Conservation (phyloP, 352 stramenopile species). For the Pythium catenulatum region DNA sequence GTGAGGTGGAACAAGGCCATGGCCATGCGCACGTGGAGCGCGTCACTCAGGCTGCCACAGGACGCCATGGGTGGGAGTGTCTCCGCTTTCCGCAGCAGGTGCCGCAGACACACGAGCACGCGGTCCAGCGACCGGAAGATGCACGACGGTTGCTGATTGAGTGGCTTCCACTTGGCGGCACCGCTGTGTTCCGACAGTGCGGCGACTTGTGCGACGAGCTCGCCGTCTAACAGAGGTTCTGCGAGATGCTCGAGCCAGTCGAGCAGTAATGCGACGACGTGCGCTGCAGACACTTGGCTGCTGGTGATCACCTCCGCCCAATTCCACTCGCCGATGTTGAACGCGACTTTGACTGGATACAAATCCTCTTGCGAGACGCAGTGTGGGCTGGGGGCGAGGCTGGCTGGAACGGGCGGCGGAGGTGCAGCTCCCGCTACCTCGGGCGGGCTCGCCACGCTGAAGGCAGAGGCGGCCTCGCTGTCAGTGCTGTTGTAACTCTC, state of each 20-base stretch:
- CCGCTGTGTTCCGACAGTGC: conserved; percentile 6
- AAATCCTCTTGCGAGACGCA: conserved; percentile 68
- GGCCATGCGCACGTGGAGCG: conserved; percentile 70
- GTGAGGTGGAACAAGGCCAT: conserved; percentile 85
- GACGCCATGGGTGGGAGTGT: neutral
- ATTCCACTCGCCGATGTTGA: conserved; percentile 87
- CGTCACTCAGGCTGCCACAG: conserved; percentile 65
- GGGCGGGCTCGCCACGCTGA: neutral
- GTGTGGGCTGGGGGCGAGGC: conserved; percentile 9
- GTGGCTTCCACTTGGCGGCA: conserved; percentile 59
- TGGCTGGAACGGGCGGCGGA: conserved; percentile 58
- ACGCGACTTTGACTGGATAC: conserved; percentile 84
- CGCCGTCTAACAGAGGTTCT: conserved; percentile 71
- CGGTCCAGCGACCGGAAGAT: conserved; percentile 81
- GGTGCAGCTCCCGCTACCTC: neutral
- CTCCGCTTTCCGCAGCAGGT: conserved; percentile 63
- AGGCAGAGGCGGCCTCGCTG: neutral
- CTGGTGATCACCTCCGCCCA: conserved; percentile 72
- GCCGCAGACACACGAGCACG: conserved; percentile 71
- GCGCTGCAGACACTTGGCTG: neutral
- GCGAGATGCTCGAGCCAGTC: conserved; percentile 90
- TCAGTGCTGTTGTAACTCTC: neutral
- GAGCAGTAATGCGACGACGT: conserved; percentile 76
- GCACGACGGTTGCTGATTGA: conserved; percentile 79
- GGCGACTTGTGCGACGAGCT: conserved; percentile 56